Base-by-base conservation (phyloP, 495 filamentous ascomycete genomes). In the Aspergillus diversus region DNA sequence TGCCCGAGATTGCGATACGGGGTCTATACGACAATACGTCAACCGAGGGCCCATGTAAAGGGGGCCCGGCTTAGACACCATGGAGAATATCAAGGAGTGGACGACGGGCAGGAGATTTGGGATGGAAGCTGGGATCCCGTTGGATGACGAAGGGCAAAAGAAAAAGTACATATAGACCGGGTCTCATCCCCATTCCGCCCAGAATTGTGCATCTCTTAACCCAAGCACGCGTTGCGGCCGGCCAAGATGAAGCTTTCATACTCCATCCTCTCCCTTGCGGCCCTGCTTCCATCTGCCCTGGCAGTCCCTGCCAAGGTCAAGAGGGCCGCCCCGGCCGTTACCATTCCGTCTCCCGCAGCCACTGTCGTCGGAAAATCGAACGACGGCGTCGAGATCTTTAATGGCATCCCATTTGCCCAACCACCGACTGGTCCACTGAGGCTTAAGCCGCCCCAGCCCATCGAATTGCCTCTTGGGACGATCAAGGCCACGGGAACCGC, bases 321-420 rank as follows among this genome's bases (percentile, higher is more conserved):
- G 33, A 60, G 33, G 32, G 61, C 52, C 27, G 59, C 71, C 9
- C 74, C 70, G 6, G 81, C 77, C 7, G 73, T 77, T 1, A 82
- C 78, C 21, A 85, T 88, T 47, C 66, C 73, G 17, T 73, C 76
- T 13, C 71, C 81, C 2, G 57, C 76, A 34, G 84, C 84, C 51
- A 84, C 79, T 15, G 69, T 87, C 12, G 68, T 86, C n/a, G 86
- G 86, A 16, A 69, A 49, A 33, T 71, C 68, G 1, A 61, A 42
- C 32, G 47, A 48, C 15, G 71, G 67, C 13, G 67, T 83, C 7
- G 85, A 87, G 12, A 66, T 68, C 48, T 90, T 89, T 68, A 84
- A 87, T 56, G 87, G 85, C 2, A 83, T 91, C 11, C 88, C 89
- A 1, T 90, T 85, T 66, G 88, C 88, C 6, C 79, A 87, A 59